phyloP scores from a whole-genome alignment of 345 rosid species.

The Carallia brachiata region DNA sequence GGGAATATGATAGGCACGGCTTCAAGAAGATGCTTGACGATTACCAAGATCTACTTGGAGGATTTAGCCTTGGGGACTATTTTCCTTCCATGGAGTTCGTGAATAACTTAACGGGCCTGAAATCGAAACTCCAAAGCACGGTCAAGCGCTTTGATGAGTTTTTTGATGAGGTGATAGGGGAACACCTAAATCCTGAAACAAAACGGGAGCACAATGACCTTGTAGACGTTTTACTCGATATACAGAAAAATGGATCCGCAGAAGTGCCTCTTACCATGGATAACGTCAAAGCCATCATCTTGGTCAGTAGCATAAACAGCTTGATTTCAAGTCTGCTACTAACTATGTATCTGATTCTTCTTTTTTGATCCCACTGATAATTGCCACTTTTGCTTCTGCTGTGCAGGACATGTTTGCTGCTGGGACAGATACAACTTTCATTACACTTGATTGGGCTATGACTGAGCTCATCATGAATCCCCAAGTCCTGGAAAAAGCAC shows the following conservation, averaged over 20 bases:
- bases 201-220: conserved; percentile 19
- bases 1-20: conserved; percentile 37
- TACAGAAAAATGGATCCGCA: conserved; percentile 14
- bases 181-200: conserved; percentile 12
- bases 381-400: not conserved
- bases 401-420: conserved; percentile 30
- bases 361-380: not conserved
- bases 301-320: conserved; percentile 12
- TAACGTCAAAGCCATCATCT: conserved; percentile 23
- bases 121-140: conserved; percentile 16
- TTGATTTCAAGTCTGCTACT: not conserved
- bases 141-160: conserved; percentile 19
- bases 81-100: conserved; percentile 28
- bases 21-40: conserved; percentile 52
- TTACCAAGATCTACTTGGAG: conserved; percentile 26
- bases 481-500: conserved; percentile 20
- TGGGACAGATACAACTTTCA: conserved; percentile 26
- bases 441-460: conserved; percentile 29
- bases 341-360: not conserved
- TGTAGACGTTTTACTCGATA: conserved; percentile 21
- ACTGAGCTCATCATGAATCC: conserved; percentile 26
- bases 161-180: conserved; percentile 19
- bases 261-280: conserved; percentile 20
- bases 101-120: conserved; percentile 24
- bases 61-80: conserved; percentile 26